These are phyloP conservation scores for Aspergillus costaricaensis DNA, from an alignment of 2,329 filamentous ascomycete species.

Conservation along the genomic window DNA sequence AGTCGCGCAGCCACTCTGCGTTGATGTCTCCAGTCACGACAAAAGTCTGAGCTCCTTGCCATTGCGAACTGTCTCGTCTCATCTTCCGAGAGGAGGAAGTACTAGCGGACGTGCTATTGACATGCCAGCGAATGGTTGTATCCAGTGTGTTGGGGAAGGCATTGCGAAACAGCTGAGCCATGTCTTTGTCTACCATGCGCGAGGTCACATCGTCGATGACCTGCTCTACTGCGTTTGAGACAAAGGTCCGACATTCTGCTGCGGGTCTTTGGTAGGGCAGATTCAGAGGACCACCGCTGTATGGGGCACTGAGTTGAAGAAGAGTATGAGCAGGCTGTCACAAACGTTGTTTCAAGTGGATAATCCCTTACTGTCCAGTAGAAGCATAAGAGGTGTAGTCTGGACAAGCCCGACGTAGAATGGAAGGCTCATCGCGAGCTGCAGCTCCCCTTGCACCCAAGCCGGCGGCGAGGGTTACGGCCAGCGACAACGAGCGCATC, in stretches of 20 bases:
- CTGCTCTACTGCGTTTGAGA: constrained; percentile 80
- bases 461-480: constrained; percentile 18
- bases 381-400: constrained; percentile 65
- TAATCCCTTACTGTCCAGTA: constrained; percentile 57
- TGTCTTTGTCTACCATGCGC: constrained; percentile 78
- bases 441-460: constrained; percentile 13
- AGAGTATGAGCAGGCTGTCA: background rate
- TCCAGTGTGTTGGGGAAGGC: constrained; percentile 90
- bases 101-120: constrained; percentile 52
- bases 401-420: constrained; percentile 57
- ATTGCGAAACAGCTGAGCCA: constrained; percentile 92
- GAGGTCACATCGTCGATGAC: constrained; percentile 81
- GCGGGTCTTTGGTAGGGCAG: constrained; percentile 87
- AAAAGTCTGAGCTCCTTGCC: constrained; percentile 86
- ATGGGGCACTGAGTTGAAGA: constrained; percentile 63
- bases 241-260: constrained; percentile 81
- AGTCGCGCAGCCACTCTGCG: constrained; percentile 89
- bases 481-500: constrained; percentile 15
- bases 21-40: constrained; percentile 93
- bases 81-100: constrained; percentile 34
- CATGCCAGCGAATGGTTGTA: constrained; percentile 86
- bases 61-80: constrained; percentile 60
- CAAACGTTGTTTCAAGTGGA: constrained; percentile 10
- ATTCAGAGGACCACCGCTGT: constrained; percentile 74
- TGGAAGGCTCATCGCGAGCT: constrained; percentile 28